Evolutionary conservation across 2,329 filamentous ascomycete species (phyloP).

Genomic region (Ilyonectria robusta): DNA sequence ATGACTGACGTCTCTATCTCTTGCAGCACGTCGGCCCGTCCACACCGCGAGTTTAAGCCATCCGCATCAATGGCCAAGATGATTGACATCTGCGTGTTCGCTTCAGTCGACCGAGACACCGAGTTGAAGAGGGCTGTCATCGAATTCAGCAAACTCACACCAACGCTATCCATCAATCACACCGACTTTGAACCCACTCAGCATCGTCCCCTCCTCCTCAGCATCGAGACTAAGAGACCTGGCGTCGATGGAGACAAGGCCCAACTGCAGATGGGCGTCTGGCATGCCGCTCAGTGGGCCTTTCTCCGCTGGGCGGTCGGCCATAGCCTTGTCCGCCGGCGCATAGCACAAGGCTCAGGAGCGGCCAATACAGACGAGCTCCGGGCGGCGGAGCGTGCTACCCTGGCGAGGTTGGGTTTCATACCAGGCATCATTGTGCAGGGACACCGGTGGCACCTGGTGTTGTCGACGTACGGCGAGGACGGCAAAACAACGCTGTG

Average conservation of each 20-base stretch:
- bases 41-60: background rate
- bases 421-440: no score
- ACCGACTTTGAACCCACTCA: background rate
- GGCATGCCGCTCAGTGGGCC: background rate
- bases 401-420: no score
- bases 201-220: background rate
- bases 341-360: no score
- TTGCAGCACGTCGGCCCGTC: background rate
- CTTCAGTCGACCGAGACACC: background rate
- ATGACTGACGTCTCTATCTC: no score
- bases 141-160: background rate
- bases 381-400: no score
- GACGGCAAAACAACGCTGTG: no score
- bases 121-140: background rate
- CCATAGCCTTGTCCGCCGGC: no score
- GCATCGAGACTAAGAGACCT: conserved; percentile 3
- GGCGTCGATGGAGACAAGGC: background rate
- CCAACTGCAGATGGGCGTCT: background rate
- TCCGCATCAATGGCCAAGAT: background rate
- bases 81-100: background rate
- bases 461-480: no score
- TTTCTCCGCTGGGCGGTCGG: background rate
- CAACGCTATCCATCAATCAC: conserved; percentile 1
- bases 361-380: no score
- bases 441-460: no score